Evolutionary conservation across 306 rosid genomes (phyloP).

Genomic region (apple (Malus domestica)): ASM211411v1 NC_041794.1:32455001-32455500

Average conservation of each 20-base stretch:
- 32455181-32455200: slow-evolving; percentile 30
- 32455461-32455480: slow-evolving; percentile 74
- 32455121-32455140: slow-evolving; percentile 65
- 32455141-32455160: slow-evolving; percentile 78
- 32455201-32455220: slow-evolving; percentile 41
- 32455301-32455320: slow-evolving; percentile 89
- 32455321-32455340: slow-evolving; percentile 71
- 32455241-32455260: slow-evolving; percentile 69
- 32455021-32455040: slow-evolving; percentile 35
- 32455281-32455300: slow-evolving; percentile 67
- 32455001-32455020: slow-evolving; percentile 54
- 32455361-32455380: slow-evolving; percentile 75
- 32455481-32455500: slow-evolving; percentile 68
- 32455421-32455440: slow-evolving; percentile 70
- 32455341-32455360: slow-evolving; percentile 67
- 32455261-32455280: slow-evolving; percentile 86
- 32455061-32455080: slow-evolving; percentile 30
- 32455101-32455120: slow-evolving; percentile 42
- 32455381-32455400: slow-evolving; percentile 73
- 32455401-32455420: slow-evolving; percentile 74
- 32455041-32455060: slow-evolving; percentile 16
- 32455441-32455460: slow-evolving; percentile 60
- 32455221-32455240: slow-evolving; percentile 58
- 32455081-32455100: slow-evolving; percentile 29
- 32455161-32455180: slow-evolving; percentile 64